Conservation (phyloP, 2,329 filamentous ascomycete genomes). For the Microsporum audouinii region DNA sequence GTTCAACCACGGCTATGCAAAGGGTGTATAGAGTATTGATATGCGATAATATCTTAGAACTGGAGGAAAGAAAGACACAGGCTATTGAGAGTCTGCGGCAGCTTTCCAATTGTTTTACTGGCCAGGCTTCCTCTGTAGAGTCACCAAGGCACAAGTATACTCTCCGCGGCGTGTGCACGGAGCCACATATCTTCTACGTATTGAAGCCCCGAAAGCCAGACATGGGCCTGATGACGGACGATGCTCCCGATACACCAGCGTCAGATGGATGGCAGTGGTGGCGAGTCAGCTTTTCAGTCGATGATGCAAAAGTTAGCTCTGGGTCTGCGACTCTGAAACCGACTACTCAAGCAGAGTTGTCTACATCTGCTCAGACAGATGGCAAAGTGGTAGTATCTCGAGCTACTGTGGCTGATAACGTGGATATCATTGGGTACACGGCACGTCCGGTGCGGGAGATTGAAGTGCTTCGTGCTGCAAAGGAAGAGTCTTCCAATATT, state of each 20-base stretch:
- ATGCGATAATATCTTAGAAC: constrained; percentile 17
- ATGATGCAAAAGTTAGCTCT: constrained; percentile 29
- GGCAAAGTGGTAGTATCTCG: background rate
- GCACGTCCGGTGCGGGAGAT: constrained; percentile 37
- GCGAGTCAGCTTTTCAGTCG: constrained; percentile 42
- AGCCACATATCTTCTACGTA: constrained; percentile 47
- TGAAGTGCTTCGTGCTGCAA: constrained; percentile 45
- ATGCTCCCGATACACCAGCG: constrained; percentile 19
- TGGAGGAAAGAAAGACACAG: constrained; percentile 34
- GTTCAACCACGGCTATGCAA: background rate
- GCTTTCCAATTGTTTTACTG: constrained; percentile 38
- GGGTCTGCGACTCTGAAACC: constrained; percentile 5
- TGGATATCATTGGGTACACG: constrained; percentile 31
- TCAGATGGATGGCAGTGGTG: constrained; percentile 42
- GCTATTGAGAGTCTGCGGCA: constrained; percentile 32
- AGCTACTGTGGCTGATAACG: constrained; percentile 18
- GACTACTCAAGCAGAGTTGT: background rate
- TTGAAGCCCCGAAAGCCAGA: constrained; percentile 28
- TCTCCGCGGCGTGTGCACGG: constrained; percentile 48
- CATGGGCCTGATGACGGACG: constrained; percentile 15
- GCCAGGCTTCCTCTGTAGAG: constrained; percentile 31
- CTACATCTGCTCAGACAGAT: background rate
- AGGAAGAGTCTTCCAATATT: constrained; percentile 41
- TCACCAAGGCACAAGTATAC: constrained; percentile 41
- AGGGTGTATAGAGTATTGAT: background rate